Percentiles rank a stretch among this genome's conserved stretches.
These are phyloP conservation scores for Fragaria ananassa DNA, from an alignment of 306 rosid species.

Conservation along the genomic window DNA sequence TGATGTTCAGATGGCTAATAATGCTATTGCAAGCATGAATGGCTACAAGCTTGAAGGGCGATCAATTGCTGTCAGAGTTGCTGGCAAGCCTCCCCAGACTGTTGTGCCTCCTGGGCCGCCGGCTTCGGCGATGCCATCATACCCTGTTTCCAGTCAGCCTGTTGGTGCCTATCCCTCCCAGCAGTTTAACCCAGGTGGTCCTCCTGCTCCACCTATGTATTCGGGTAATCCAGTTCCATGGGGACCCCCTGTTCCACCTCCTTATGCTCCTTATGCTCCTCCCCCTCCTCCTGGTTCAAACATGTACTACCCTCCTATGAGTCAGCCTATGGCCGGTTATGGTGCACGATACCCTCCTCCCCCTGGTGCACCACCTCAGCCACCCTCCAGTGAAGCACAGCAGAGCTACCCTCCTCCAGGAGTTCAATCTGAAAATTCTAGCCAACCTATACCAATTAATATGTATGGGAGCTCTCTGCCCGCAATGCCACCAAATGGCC, in stretches of 20 bases:
- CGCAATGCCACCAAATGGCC: constrained; percentile 62
- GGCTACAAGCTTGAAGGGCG: constrained; percentile 91
- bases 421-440: constrained; percentile 67
- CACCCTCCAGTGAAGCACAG: constrained; percentile 62
- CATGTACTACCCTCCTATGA: constrained; percentile 69
- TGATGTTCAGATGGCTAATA: constrained; percentile 89
- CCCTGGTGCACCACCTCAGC: constrained; percentile 83
- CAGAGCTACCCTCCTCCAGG: constrained; percentile 94
- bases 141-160: constrained; percentile 73
- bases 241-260: constrained; percentile 92
- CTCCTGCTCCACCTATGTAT: constrained; percentile 61
- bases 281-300: constrained; percentile 90
- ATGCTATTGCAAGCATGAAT: constrained; percentile 80
- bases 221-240: constrained; percentile 76
- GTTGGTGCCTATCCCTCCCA: constrained; percentile 84
- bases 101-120: constrained; percentile 87
- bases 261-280: constrained; percentile 58
- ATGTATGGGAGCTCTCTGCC: constrained; percentile 54
- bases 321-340: constrained; percentile 76
- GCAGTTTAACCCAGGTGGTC: constrained; percentile 75
- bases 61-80: constrained; percentile 95
- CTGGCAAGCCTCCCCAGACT: constrained; percentile 98
- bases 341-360: constrained; percentile 84
- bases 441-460: constrained; percentile 49
- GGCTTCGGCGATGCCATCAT: constrained; percentile 60